Conservation (phyloP, 768 basidiomycete genomes). For the Boletus coccyginus region DNA sequence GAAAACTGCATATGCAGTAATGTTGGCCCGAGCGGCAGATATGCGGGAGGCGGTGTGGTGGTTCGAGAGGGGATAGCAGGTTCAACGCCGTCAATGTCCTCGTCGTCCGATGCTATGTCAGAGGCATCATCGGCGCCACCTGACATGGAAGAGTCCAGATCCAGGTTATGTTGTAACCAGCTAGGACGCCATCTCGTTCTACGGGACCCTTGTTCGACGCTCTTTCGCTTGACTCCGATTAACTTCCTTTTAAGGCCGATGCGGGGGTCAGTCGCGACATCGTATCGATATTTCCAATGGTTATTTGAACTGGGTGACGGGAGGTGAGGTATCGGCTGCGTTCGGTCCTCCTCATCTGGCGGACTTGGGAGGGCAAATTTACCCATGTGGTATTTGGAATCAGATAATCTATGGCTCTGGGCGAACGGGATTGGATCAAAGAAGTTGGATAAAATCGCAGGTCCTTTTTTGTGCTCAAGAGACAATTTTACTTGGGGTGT, state of each 20-base stretch:
- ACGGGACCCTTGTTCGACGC: slow-evolving; percentile 35
- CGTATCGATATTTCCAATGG: slow-evolving; percentile 55
- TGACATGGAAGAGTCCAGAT: slow-evolving; percentile 34
- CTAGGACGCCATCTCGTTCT: slow-evolving; percentile 36
- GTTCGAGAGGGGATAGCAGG: slow-evolving; percentile 43
- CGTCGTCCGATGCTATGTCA: slow-evolving; percentile 41
- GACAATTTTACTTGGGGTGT: slow-evolving; percentile 56
- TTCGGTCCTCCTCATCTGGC: slow-evolving; percentile 47
- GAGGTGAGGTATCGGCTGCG: slow-evolving; percentile 23
- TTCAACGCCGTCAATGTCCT: slow-evolving; percentile 34
- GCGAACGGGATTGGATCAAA: slow-evolving; percentile 82
- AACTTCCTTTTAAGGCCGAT: slow-evolving; percentile 66
- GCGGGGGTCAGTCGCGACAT: slow-evolving; percentile 66
- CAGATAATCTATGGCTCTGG: slow-evolving; percentile 54
- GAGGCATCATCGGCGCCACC: slow-evolving; percentile 38
- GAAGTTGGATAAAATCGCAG: slow-evolving; percentile 22
- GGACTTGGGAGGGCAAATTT: slow-evolving; percentile 73
- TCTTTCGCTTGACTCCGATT: slow-evolving; percentile 69
- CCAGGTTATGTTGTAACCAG: slow-evolving; percentile 52
- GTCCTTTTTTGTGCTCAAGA: slow-evolving; percentile 18
- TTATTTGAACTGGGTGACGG: slow-evolving; percentile 18
- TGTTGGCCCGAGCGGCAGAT: slow-evolving; percentile 67
- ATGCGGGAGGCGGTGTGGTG: slow-evolving; percentile 66
- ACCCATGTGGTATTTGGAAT: slow-evolving; percentile 71
- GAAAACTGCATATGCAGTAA: slow-evolving; percentile 69